Evolutionary conservation across 179 eudicot genomes (phyloP).

Genomic region (Gypsophila paniculata): DNA sequence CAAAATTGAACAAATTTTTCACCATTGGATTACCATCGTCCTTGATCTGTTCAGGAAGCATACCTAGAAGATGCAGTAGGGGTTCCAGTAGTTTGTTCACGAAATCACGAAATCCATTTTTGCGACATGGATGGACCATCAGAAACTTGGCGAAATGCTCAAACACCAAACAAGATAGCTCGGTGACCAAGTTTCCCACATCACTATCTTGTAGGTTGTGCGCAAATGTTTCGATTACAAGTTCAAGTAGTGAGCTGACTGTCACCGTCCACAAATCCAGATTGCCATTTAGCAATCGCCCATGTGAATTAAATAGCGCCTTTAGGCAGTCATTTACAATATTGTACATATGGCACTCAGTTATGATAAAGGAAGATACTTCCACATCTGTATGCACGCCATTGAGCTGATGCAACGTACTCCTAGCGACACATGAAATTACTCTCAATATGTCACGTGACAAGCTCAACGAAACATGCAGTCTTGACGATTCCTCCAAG

Average conservation of each 20-base stretch:
- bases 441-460: constrained; percentile 69
- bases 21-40: constrained; percentile 23
- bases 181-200: constrained; percentile 35
- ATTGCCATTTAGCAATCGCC: constrained; percentile 60
- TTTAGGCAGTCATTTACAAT: constrained; percentile 49
- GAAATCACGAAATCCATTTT: constrained; percentile 70
- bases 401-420: constrained; percentile 27
- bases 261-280: constrained; percentile 66
- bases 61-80: constrained; percentile 49
- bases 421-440: constrained; percentile 47
- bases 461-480: constrained; percentile 41
- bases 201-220: constrained; percentile 35
- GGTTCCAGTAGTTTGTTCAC: constrained; percentile 77
- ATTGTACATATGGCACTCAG: constrained; percentile 34
- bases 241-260: constrained; percentile 49
- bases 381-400: constrained; percentile 20
- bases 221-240: constrained; percentile 35
- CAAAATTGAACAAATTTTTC: constrained; percentile 36
- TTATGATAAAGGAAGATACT: constrained; percentile 21
- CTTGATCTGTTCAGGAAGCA: constrained; percentile 34
- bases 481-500: constrained; percentile 57
- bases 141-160: constrained; percentile 78
- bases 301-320: constrained; percentile 53
- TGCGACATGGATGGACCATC: constrained; percentile 66
- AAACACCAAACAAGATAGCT: constrained; percentile 54